Evolutionary conservation across 2,329 filamentous ascomycete species (phyloP).

Genomic region (Diplocarpon rosae): DNA sequence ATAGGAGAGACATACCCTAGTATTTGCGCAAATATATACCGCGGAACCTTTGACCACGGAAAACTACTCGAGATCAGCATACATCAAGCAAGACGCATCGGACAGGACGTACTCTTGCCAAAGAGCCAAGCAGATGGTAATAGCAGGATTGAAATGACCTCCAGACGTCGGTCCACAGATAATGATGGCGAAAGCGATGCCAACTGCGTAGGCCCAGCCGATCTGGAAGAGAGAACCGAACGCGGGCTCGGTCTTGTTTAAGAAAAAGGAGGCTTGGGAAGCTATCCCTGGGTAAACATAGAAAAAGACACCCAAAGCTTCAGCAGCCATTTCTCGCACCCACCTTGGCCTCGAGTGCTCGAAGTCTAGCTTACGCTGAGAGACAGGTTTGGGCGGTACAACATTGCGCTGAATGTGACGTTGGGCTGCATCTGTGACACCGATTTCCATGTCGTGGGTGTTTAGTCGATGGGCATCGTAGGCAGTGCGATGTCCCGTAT

Average conservation of each 20-base stretch:
- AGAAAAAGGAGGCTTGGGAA: constrained; percentile 39
- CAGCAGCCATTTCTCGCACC: constrained; percentile 43
- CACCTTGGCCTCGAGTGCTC: constrained; percentile 41
- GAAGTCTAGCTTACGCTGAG: constrained; percentile 42
- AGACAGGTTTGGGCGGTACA: constrained; percentile 38
- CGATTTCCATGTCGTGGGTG: constrained; percentile 34
- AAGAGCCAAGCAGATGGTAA: constrained; percentile 34
- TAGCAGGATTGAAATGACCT: constrained; percentile 43
- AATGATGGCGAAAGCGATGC: constrained; percentile 49
- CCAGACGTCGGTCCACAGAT: constrained; percentile 42
- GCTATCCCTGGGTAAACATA: constrained; percentile 44
- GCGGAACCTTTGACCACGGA: constrained; percentile 44
- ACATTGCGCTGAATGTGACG: constrained; percentile 39
- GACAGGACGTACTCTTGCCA: constrained; percentile 38
- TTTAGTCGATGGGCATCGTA: constrained; percentile 18
- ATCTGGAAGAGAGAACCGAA: constrained; percentile 45
- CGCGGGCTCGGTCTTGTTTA: constrained; percentile 33
- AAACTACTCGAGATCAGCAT: constrained; percentile 27
- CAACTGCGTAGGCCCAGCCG: constrained; percentile 43
- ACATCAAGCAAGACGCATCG: neutral
- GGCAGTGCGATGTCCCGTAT: constrained; percentile 10
- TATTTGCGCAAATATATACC: constrained; percentile 43
- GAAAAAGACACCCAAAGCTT: constrained; percentile 47
- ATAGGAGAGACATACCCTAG: too few relatives aligned
- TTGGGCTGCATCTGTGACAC: constrained; percentile 41